Conservation (phyloP, 192 early-diverging fungal species). For the Coemansia sp. region DNA sequence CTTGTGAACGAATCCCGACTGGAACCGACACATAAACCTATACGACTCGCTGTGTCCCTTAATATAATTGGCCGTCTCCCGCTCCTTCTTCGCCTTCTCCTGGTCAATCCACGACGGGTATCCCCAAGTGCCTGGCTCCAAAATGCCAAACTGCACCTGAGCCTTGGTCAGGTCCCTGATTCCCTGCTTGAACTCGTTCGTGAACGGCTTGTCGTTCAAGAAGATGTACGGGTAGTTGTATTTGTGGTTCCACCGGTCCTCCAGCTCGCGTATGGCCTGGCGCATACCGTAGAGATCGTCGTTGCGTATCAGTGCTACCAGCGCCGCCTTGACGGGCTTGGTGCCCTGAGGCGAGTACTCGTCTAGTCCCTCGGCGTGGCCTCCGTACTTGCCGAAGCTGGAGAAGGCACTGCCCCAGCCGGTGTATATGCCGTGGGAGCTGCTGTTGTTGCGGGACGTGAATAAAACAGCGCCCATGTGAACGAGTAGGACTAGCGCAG, state of each 20-base stretch:
- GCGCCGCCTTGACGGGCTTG: conserved; percentile 56
- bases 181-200: conserved; percentile 61
- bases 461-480: conserved; percentile 31
- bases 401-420: conserved; percentile 30
- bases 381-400: conserved; percentile 13
- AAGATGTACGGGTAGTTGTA: conserved; percentile 82
- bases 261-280: conserved; percentile 57
- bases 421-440: conserved; percentile 23
- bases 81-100: conserved; percentile 4
- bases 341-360: conserved; percentile 16
- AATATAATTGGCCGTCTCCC: conserved; percentile 15
- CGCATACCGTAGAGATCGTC: conserved; percentile 60
- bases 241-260: conserved; percentile 69
- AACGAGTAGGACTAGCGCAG: conserved; percentile 28
- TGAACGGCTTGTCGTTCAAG: conserved; percentile 72
- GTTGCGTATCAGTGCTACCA: conserved; percentile 71
- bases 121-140: conserved; percentile 38
- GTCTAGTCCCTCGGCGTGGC: background rate
- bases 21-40: conserved; percentile 41
- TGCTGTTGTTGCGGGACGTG: conserved; percentile 36
- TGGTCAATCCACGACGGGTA: conserved; percentile 49
- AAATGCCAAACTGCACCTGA: conserved; percentile 29
- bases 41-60: conserved; percentile 29
- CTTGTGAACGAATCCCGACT: conserved; percentile 36
- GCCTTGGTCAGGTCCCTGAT: conserved; percentile 37